Evolutionary conservation across 257 asterid genomes (phyloP), one percentile per base, ranked within the genome.

Genomic region (Rauvolfia tetraphylla): DNA sequence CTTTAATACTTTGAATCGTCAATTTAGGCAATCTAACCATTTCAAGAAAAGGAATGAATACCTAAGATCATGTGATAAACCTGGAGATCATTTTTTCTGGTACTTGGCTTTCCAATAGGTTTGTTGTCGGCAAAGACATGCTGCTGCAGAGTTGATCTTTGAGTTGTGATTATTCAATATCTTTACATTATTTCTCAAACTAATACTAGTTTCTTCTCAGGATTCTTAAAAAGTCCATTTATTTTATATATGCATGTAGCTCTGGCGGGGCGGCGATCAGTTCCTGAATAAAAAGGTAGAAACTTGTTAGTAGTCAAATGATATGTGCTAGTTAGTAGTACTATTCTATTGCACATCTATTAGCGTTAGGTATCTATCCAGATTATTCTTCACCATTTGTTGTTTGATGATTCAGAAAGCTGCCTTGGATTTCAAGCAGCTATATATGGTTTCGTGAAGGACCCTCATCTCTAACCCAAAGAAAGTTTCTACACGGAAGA

Each of bases 211-310:
- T 36, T 56, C 39, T 23, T 62, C 68, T 38, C 36, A 7, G 13
- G 38, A 31, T 13, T 54, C 53, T 23, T 23, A 38, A 15, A 20
- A 25, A 57, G 25, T 7, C 54, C 5, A 27, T 51, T 31, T 61
- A 71, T 72, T 51, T 31, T 61, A 71, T 72, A 46, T 38, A 51
- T 72, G 65, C 66, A 13, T 72, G 66, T 34, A 56, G 56, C 67
- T 56, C 54, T 39, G 56, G 77, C 68, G 27, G 25, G 63, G n/a
- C 68, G 38, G 57, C 13, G 14, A 39, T 57, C 39, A 25, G 2
- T 74, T 57, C 56, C 27, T 25, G 22, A 38, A 36, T 56, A 18
- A 23, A 56, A 38, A 73, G 66, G 67, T 72, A 27, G 56, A 15
- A 49, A 38, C 20, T 14, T 48, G 4, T 49, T 62, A 12, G 2